These are phyloP conservation scores for Citrullus colocynthis DNA, from an alignment of 306 rosid genomes.

Conservation along the genomic window DNA sequence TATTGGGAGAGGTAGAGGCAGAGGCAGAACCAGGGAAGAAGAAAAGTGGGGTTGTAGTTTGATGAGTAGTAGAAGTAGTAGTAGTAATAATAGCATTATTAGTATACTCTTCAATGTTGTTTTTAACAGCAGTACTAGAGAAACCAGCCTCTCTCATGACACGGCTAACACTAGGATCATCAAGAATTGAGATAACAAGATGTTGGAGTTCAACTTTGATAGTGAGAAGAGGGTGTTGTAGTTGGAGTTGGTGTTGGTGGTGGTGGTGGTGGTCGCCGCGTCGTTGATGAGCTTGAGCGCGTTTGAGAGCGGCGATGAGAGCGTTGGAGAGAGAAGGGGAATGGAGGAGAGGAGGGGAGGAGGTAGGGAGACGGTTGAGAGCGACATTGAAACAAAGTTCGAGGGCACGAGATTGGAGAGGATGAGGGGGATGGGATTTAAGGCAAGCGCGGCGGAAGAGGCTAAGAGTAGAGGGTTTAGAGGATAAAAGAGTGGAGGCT, in stretches of 20 bases:
- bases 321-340: conserved; percentile 9
- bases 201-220: conserved; percentile 10
- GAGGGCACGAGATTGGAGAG: conserved; percentile 14
- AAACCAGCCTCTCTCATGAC: conserved; percentile 17
- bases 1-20: neutral
- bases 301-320: conserved; percentile 12
- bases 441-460: conserved; percentile 7
- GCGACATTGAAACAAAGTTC: conserved; percentile 17
- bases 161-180: conserved; percentile 12
- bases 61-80: neutral
- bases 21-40: neutral
- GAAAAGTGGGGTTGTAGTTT: neutral
- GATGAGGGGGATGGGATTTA: conserved; percentile 3
- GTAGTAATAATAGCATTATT: no score
- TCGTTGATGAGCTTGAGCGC: conserved; percentile 13
- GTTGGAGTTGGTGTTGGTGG: conserved; percentile 1
- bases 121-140: conserved; percentile 5
- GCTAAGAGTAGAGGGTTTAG: neutral
- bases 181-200: conserved; percentile 7
- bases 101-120: neutral
- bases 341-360: conserved; percentile 2
- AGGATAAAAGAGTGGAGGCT: conserved; percentile 7
- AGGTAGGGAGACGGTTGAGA: conserved; percentile 11
- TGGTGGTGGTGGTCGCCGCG: neutral
- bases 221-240: neutral